phyloP scores from a whole-genome alignment of 257 asterid species.

The Nicotiana tabacum region DNA sequence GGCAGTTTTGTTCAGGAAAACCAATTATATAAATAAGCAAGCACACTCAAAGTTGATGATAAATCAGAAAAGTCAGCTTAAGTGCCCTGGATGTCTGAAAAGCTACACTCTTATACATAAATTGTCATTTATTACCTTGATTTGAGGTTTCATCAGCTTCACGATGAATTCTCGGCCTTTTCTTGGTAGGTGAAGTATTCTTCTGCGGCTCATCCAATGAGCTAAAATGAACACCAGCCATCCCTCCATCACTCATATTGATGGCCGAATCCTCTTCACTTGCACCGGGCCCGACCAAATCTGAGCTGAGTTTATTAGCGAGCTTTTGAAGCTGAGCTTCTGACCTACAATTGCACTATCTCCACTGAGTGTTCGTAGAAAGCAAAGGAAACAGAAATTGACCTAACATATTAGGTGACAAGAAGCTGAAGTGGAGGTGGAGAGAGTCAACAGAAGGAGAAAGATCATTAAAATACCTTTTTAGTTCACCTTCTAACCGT shows the following conservation, averaged over 20 bases:
- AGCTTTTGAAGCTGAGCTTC: slow-evolving; percentile 69
- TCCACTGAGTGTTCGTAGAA: slow-evolving; percentile 4
- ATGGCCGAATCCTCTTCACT: slow-evolving; percentile 41
- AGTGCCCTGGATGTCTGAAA: neutral
- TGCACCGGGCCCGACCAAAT: slow-evolving; percentile 31
- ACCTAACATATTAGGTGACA: neutral
- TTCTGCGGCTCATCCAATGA: slow-evolving; percentile 37
- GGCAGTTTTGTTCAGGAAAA: neutral
- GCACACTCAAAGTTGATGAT: neutral
- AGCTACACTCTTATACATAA: neutral
- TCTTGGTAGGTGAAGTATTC: slow-evolving; percentile 47
- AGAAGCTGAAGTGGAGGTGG: neutral
- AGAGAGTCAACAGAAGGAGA: slow-evolving; percentile 1
- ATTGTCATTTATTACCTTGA: slow-evolving; percentile 41
- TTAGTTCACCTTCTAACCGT: slow-evolving; percentile 71
- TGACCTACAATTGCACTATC: slow-evolving; percentile 51
- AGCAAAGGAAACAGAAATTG: neutral
- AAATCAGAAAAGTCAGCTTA: neutral
- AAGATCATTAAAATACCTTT: slow-evolving; percentile 45
- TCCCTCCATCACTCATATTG: slow-evolving; percentile 43
- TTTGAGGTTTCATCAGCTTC: slow-evolving; percentile 39
- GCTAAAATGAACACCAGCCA: slow-evolving; percentile 31
- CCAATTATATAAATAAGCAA: neutral
- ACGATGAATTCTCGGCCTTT: slow-evolving; percentile 37
- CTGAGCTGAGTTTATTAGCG: slow-evolving; percentile 59